Conservation (phyloP, 768 basidiomycete genomes). For the Mycena alexandri region DNA sequence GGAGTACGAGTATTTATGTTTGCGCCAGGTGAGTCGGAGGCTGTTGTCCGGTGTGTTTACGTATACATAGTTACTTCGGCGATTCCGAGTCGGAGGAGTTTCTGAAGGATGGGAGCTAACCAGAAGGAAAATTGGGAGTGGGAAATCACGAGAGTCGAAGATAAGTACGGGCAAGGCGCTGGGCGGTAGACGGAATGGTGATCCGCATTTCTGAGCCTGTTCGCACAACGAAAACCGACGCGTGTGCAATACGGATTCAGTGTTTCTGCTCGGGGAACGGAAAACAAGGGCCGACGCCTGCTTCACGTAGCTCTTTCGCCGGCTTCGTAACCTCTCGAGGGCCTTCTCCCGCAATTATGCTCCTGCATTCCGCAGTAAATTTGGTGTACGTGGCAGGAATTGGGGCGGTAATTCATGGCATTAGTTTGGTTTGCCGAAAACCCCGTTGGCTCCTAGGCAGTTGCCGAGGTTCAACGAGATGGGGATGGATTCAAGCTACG, state of each 20-base stretch:
- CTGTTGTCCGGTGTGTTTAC: constrained; percentile 2
- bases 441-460: background rate
- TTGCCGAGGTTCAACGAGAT: background rate
- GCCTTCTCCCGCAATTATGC: constrained; percentile 28
- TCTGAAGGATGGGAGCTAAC: background rate
- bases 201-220: background rate
- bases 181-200: too few relatives aligned
- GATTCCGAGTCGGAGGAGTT: constrained; percentile 24
- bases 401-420: background rate
- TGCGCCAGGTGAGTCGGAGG: constrained; percentile 26
- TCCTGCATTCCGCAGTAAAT: constrained; percentile 20
- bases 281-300: background rate
- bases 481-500: constrained; percentile 1
- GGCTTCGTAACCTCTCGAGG: constrained; percentile 24
- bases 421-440: background rate
- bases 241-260: background rate
- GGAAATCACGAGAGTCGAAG: background rate
- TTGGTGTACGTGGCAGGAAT: constrained; percentile 1
- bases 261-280: too few relatives aligned
- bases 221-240: background rate
- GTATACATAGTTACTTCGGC: constrained; percentile 15
- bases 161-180: too few relatives aligned
- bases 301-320: constrained; percentile 10
- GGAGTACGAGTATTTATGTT: constrained; percentile 29
- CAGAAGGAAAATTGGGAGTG: background rate